A percentile compares a stretch with the other conserved stretches of the same genome.
Evolutionary conservation across 1,284 basidiomycete genomes (phyloP).

Genomic region (Dichomitus squalens): DNA sequence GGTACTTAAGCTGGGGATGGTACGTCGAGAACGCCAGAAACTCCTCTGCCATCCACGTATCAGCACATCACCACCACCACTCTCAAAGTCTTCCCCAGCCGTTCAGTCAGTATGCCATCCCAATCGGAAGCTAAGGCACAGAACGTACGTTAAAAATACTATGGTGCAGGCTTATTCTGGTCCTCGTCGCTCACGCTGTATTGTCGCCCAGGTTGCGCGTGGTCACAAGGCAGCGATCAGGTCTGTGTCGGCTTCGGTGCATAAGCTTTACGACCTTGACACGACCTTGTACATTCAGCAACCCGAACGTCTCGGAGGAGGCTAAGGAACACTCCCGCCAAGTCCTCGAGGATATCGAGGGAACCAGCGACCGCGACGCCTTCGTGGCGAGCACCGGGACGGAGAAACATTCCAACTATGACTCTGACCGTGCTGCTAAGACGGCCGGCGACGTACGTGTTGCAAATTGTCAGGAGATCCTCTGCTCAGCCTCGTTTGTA

Average conservation of each 20-base stretch:
- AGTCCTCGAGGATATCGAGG: slow-evolving; percentile 37
- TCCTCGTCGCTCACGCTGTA: neutral
- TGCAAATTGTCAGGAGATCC: too few species aligned
- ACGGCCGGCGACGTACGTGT: too few species aligned
- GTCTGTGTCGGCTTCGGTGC: neutral
- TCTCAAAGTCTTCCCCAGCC: too few species aligned
- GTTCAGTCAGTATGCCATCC: slow-evolving; percentile 3
- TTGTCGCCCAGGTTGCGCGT: slow-evolving; percentile 14
- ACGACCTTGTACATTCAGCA: slow-evolving; percentile 16
- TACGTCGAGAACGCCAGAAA: neutral
- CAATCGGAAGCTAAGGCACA: slow-evolving; percentile 10
- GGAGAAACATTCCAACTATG: slow-evolving; percentile 4
- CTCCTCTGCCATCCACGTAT: too few species aligned
- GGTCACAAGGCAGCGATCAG: slow-evolving; percentile 34
- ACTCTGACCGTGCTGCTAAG: too few species aligned
- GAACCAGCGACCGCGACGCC: slow-evolving; percentile 8
- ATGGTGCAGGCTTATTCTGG: neutral
- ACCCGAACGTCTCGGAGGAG: slow-evolving; percentile 44
- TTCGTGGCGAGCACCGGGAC: slow-evolving; percentile 16
- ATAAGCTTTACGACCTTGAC: neutral
- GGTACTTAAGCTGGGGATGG: neutral
- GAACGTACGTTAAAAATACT: slow-evolving; percentile 2
- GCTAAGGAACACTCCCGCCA: slow-evolving; percentile 44
- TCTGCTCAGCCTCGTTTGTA: too few species aligned
- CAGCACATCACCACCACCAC: too few species aligned